A percentile compares a stretch with the other conserved stretches of the same genome.
phyloP scores from a whole-genome alignment of 2,329 filamentous ascomycete species.

The Epichloe gansuensis region DNA sequence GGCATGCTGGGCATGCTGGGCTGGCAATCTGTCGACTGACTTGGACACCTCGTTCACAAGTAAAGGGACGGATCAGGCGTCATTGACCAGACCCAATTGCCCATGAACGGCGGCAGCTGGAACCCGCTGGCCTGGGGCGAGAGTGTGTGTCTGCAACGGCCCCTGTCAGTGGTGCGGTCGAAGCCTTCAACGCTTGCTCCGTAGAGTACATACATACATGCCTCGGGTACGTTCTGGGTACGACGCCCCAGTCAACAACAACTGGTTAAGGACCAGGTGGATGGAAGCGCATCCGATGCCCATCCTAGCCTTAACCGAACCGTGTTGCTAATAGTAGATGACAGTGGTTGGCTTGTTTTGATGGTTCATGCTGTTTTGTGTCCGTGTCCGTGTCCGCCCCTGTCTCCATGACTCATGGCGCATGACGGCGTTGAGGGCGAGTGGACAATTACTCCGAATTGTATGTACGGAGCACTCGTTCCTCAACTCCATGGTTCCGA shows the following conservation, averaged over 20 bases:
- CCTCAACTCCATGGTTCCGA: neutral
- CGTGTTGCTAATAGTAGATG: neutral
- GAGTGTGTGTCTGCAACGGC: neutral
- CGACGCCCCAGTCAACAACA: slow-evolving; percentile 1
- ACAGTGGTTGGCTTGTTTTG: neutral
- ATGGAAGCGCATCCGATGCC: slow-evolving; percentile 1
- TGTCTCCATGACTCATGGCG: neutral
- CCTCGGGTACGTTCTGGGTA: neutral
- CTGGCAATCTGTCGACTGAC: neutral
- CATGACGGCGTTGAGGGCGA: neutral
- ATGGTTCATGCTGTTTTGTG: neutral
- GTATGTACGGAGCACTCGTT: no score
- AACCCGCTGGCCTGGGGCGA: neutral
- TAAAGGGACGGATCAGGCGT: neutral
- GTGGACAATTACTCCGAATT: neutral
- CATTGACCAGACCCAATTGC: neutral
- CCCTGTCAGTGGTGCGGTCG: slow-evolving; percentile 4
- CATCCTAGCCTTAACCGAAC: neutral
- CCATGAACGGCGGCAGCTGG: slow-evolving; percentile 1
- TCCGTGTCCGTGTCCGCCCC: neutral
- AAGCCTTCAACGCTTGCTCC: neutral
- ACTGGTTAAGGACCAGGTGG: neutral
- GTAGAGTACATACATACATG: neutral
- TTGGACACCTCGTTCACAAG: neutral
- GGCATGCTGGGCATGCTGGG: neutral